phyloP scores from a whole-genome alignment of 176 grass and related monocot genomes.

The Guadua angustifolia region DNA sequence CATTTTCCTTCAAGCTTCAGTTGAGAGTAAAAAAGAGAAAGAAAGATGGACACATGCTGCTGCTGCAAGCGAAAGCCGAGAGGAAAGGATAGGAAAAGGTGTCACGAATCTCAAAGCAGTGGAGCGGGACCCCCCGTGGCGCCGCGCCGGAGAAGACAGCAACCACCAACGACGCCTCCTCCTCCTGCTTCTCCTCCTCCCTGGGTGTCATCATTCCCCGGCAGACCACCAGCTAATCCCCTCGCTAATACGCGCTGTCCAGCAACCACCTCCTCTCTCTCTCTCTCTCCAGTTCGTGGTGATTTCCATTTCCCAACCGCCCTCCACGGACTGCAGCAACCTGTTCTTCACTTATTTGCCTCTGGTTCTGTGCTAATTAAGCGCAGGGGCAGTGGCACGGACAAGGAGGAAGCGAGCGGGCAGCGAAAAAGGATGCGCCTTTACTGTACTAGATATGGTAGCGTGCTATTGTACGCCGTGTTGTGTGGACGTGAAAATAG shows the following conservation, averaged over 20 bases:
- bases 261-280: not conserved
- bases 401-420: not conserved
- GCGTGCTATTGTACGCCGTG: too few relatives aligned
- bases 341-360: not conserved
- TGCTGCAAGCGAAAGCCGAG: not conserved
- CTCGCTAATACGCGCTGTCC: not conserved
- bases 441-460: too few relatives aligned
- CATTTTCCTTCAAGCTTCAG: too few relatives aligned
- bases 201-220: not conserved
- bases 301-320: not conserved
- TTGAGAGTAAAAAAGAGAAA: too few relatives aligned
- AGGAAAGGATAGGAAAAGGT: not conserved
- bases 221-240: constrained; percentile 2
- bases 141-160: not conserved
- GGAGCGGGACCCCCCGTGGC: constrained; percentile 43
- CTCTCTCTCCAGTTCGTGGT: not conserved
- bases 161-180: not conserved
- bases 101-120: not conserved
- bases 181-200: not conserved
- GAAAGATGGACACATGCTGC: too few relatives aligned
- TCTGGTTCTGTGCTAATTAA: not conserved
- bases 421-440: constrained; percentile 20
- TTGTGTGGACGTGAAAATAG: too few relatives aligned
- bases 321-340: not conserved
- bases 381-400: not conserved